Conservation (phyloP, 225 moss, liverwort and hornwort species). For the Neckera pumila region DNA sequence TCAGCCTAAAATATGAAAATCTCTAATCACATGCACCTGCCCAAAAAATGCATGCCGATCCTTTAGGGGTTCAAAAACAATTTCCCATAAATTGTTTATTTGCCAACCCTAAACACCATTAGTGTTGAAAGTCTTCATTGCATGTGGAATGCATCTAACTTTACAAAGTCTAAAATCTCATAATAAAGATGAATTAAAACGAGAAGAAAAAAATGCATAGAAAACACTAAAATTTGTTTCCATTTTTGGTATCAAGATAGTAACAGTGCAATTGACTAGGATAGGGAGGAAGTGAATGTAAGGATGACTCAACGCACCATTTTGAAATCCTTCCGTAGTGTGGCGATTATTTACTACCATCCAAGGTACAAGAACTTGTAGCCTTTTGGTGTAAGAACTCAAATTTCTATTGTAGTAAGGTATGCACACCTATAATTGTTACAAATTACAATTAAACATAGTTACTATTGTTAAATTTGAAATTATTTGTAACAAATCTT, state of each 20-base stretch:
- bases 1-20: too few species aligned
- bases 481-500: too few species aligned
- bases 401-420: neutral
- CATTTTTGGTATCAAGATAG: neutral
- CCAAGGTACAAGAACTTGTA: neutral
- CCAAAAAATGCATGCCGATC: too few species aligned
- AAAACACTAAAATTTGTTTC: neutral
- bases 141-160: neutral
- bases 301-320: neutral
- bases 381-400: neutral
- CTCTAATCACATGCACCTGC: too few species aligned
- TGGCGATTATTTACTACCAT: neutral
- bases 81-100: neutral
- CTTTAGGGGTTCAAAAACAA: too few species aligned
- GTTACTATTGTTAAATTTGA: too few species aligned
- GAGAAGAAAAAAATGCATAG: neutral
- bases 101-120: neutral
- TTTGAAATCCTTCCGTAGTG: neutral
- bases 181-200: neutral
- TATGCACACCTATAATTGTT: neutral
- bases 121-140: neutral
- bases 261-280: neutral
- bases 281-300: neutral
- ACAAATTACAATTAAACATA: fast-evolving
- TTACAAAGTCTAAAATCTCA: neutral